Conservation (phyloP, 805 yeast genomes). For the Candida verbasci region DNA sequence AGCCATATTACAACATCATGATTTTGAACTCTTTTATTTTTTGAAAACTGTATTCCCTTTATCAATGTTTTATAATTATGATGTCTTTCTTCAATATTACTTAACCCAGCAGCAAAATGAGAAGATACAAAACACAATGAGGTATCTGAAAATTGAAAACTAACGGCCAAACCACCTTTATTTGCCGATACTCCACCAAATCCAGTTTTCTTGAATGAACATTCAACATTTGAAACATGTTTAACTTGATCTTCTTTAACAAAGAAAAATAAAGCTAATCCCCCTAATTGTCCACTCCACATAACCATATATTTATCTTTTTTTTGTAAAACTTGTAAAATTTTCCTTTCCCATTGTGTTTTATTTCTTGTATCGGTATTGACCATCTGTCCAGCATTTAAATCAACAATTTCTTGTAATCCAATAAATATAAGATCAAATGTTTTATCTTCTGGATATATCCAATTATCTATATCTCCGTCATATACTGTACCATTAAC, state of each 20-base stretch:
- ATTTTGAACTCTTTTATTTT: constrained; percentile 46
- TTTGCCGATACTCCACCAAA: constrained; percentile 85
- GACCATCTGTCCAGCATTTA: constrained; percentile 78
- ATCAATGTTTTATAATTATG: constrained; percentile 79
- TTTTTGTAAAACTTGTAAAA: constrained; percentile 44
- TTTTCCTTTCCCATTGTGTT: constrained; percentile 60
- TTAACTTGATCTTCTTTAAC: constrained; percentile 50
- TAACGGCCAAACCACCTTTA: constrained; percentile 75
- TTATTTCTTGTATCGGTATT: constrained; percentile 64
- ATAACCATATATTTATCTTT: constrained; percentile 47
- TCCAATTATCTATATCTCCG: constrained; percentile 39
- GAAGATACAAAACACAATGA: constrained; percentile 76
- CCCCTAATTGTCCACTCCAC: constrained; percentile 83
- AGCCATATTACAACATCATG: constrained; percentile 90
- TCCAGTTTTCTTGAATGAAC: constrained; percentile 84
- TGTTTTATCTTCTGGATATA: constrained; percentile 38
- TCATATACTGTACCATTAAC: constrained; percentile 48
- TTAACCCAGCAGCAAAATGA: constrained; percentile 92
- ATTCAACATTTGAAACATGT: constrained; percentile 58
- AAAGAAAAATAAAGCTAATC: constrained; percentile 69
- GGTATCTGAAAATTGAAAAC: constrained; percentile 62
- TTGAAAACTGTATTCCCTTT: constrained; percentile 63
- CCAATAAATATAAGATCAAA: constrained; percentile 81
- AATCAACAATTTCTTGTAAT: constrained; percentile 78
- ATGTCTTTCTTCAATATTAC: constrained; percentile 76